Conservation (phyloP, 805 yeast species). For the Metschnikowia gruessii region DNA sequence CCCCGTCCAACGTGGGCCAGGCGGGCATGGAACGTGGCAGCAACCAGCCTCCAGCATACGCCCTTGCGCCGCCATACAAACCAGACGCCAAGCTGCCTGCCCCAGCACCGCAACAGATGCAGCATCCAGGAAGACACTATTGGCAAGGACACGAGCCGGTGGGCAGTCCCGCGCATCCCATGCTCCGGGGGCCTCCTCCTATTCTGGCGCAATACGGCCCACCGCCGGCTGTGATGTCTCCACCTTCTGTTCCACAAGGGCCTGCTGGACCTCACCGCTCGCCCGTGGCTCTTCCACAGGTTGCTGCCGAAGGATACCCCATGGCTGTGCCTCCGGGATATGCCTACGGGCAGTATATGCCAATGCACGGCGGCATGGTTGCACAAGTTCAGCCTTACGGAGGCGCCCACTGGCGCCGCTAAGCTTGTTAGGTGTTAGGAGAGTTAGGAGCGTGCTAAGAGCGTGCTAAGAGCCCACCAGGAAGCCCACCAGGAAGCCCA, state of each 20-base stretch:
- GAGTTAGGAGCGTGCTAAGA: no score
- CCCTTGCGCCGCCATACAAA: slow-evolving; percentile 13
- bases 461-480: no score
- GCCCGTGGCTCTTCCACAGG: slow-evolving; percentile 15
- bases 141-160: slow-evolving; percentile 22
- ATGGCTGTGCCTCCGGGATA: slow-evolving; percentile 33
- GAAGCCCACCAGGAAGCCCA: no score
- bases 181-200: slow-evolving; percentile 16
- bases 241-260: slow-evolving; percentile 13
- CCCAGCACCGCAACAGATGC: slow-evolving; percentile 24
- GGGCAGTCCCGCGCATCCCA: slow-evolving; percentile 24
- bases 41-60: slow-evolving; percentile 10
- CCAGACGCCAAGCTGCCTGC: slow-evolving; percentile 20
- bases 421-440: no score
- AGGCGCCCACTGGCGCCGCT: slow-evolving; percentile 19
- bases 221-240: slow-evolving; percentile 18
- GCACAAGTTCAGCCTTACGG: slow-evolving; percentile 24
- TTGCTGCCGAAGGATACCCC: slow-evolving; percentile 17
- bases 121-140: slow-evolving; percentile 27
- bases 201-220: slow-evolving; percentile 16
- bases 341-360: slow-evolving; percentile 37
- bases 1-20: slow-evolving; percentile 2
- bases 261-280: slow-evolving; percentile 17
- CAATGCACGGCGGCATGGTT: slow-evolving; percentile 33
- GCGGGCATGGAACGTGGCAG: slow-evolving; percentile 1